Evolutionary conservation across 305 asterid species (phyloP), one percentile per base, ranked within the genome.

Genomic region (Fraxinus baroniana): DNA sequence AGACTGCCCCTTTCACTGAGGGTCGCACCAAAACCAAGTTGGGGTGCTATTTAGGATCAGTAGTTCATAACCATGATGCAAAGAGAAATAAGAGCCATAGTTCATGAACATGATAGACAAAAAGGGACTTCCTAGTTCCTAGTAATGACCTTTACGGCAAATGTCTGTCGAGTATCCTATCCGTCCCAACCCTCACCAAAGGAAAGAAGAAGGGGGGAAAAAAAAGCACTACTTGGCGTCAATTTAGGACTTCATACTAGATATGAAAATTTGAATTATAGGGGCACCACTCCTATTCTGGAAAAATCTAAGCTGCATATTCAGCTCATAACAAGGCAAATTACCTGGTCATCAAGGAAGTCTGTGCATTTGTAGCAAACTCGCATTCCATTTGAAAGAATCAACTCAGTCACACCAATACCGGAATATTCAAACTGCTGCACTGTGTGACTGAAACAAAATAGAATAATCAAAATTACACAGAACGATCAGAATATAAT

Each of bases 291-390:
- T 36, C 49, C 26, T 18, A 15, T 12, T 3, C 57, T 3, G 73
- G 60, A 77, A 68, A 37, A 37, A 76, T 74, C 49, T 78, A 41
- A 37, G 77, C 77, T 72, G 66, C 17, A 80, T 36, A 76, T 57
- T 35, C 8, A 80, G 33, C 44, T 24, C 81, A 64, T n/a, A 85
- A 70, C 80, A 85, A 70, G 72, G 66, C 78, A 32, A 39, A 36
- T 73, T 91, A 95, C 99, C 99, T 95, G 98, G 83, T 95, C 99
- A 84, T 95, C 94, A 78, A 94, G 92, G 88, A 94, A 94, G 87
- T 94, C 95, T 0, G 99, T 94, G 91, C 94, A 92, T 86, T 95
- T 95, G 84, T 94, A 95, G 90, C 98, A 95, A 86, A 95, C 95
- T 83, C 97, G 94, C 94, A 95, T 90, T 86, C 97, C 98, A 87